Conservation (phyloP, 441 rosid genomes). For the Brassica hybrid region DNA sequence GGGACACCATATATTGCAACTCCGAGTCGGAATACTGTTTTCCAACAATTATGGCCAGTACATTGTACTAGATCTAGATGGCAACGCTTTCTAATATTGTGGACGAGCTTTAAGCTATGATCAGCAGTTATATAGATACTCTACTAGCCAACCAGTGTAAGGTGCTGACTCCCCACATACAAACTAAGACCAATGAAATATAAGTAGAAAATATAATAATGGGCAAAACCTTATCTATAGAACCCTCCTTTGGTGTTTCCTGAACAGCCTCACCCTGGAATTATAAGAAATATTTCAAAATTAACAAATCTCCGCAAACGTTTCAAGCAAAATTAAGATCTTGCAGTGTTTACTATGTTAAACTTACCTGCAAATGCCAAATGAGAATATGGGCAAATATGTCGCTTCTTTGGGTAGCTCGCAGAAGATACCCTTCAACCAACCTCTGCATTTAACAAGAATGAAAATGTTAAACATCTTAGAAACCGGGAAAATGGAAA, state of each 20-base stretch:
- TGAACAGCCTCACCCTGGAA: constrained; percentile 82
- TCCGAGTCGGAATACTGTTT: constrained; percentile 3
- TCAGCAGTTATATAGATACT: not conserved
- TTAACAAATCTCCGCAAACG: constrained; percentile 14
- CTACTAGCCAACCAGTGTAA: constrained; percentile 15
- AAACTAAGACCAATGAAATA: constrained; percentile 17
- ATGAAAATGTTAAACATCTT: constrained; percentile 17
- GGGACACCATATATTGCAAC: constrained; percentile 24
- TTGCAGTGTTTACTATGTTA: constrained; percentile 17
- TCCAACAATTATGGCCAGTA: constrained; percentile 13
- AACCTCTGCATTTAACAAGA: constrained; percentile 63
- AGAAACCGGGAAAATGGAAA: constrained; percentile 24
- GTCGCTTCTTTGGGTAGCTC: constrained; percentile 97
- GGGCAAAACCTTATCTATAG: constrained; percentile 61
- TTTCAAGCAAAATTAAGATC: constrained; percentile 18
- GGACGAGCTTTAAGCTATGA: constrained; percentile 8
- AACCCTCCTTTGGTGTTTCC: constrained; percentile 74
- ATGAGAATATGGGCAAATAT: constrained; percentile 95
- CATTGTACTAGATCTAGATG: constrained; percentile 7
- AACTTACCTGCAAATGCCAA: constrained; percentile 93
- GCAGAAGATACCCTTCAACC: constrained; percentile 96
- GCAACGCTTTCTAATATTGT: constrained; percentile 14
- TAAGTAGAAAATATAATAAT: constrained; percentile 24
- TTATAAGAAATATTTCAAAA: constrained; percentile 36
- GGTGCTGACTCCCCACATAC: constrained; percentile 23